Percentiles rank a stretch among this genome's conserved stretches.
These are phyloP conservation scores for Spergularia azorica DNA, from an alignment of 179 eudicot species.

Conservation along the genomic window DNA sequence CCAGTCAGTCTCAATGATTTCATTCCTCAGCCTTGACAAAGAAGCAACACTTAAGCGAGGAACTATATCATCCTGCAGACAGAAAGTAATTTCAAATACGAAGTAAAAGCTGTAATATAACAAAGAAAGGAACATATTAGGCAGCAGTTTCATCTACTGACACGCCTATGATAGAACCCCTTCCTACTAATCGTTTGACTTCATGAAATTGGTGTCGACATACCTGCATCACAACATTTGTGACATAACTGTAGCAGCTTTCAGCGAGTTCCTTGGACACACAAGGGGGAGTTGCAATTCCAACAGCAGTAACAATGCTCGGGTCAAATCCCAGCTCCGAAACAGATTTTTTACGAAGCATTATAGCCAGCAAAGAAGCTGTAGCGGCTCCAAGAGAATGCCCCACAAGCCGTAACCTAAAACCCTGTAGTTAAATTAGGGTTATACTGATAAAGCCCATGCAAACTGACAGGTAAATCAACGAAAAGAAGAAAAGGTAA, in stretches of 20 bases:
- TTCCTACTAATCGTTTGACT: background rate
- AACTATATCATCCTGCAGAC: constrained; percentile 84
- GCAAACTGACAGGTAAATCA: background rate
- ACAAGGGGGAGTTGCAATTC: constrained; percentile 88
- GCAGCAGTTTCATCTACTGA: background rate
- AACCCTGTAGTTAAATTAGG: constrained; percentile 81
- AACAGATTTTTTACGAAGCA: constrained; percentile 68
- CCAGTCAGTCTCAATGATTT: constrained; percentile 94
- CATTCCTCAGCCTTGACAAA: constrained; percentile 87
- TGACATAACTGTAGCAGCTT: constrained; percentile 73
- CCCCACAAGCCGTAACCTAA: constrained; percentile 94
- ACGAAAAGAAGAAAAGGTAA: background rate
- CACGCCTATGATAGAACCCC: background rate
- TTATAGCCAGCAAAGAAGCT: constrained; percentile 87
- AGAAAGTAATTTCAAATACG: background rate
- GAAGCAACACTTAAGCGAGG: constrained; percentile 92
- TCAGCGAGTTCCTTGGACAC: constrained; percentile 92
- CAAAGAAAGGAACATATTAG: background rate
- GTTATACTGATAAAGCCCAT: constrained; percentile 21
- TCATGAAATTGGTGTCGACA: background rate
- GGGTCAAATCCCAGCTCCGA: constrained; percentile 88
- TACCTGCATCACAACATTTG: constrained; percentile 93
- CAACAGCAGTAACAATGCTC: constrained; percentile 75
- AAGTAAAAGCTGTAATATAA: background rate
- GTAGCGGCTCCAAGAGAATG: constrained; percentile 98